Conservation (phyloP, 345 rosid genomes). For the Leavenworthia alabamica region DNA sequence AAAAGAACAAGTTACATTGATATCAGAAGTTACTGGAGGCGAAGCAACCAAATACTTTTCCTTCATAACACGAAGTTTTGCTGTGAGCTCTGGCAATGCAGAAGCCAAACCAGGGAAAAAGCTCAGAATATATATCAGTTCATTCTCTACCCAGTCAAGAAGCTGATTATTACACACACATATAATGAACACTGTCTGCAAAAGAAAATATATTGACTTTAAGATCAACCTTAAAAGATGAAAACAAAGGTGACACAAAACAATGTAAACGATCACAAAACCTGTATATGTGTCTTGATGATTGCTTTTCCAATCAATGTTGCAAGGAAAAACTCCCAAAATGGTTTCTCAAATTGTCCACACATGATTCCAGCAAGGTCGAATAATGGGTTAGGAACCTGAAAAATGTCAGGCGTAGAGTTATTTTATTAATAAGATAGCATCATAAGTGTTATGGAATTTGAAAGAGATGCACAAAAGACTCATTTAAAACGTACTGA, state of each 20-base stretch:
- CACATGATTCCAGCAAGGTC: conserved; percentile 99
- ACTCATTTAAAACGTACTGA: conserved; percentile 43
- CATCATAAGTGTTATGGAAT: not conserved
- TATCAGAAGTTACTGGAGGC: conserved; percentile 40
- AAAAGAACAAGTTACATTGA: conserved; percentile 38
- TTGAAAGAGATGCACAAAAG: not conserved
- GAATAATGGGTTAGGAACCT: conserved; percentile 96
- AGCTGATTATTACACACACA: conserved; percentile 86
- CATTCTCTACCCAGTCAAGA: conserved; percentile 81
- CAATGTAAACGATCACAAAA: conserved; percentile 22
- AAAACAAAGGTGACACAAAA: not conserved
- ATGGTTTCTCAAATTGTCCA: conserved; percentile 83
- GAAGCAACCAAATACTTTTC: conserved; percentile 61
- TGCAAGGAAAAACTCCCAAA: conserved; percentile 87
- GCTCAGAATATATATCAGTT: conserved; percentile 67
- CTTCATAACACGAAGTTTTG: conserved; percentile 49
- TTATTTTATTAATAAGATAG: not conserved
- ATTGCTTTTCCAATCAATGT: conserved; percentile 85
- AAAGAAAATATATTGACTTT: not conserved
- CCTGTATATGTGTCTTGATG: conserved; percentile 94
- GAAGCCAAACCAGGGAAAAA: conserved; percentile 60
- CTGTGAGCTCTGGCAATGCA: conserved; percentile 41
- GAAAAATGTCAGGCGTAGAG: conserved; percentile 8
- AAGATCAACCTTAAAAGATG: not conserved
- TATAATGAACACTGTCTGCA: conserved; percentile 87